Percentiles rank a stretch among this genome's conserved stretches.
Conservation (phyloP, 345 rosid species). For the Gossypium raimondii region DNA sequence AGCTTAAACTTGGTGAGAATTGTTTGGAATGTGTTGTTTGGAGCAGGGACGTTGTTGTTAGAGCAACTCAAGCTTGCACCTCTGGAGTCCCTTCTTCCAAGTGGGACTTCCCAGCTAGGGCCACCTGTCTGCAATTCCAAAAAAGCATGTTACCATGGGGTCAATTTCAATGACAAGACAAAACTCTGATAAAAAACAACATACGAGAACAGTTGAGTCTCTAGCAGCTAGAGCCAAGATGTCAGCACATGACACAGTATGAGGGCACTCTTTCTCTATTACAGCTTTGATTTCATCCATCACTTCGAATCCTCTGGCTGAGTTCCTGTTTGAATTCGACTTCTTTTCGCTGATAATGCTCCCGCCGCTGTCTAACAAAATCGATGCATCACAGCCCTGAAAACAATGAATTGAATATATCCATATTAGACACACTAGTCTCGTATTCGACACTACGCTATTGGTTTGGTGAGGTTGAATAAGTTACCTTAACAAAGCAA, state of each 20-base stretch:
- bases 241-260: constrained; percentile 85
- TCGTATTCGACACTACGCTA: background rate
- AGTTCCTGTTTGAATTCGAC: constrained; percentile 67
- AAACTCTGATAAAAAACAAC: background rate
- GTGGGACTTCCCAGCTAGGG: constrained; percentile 77
- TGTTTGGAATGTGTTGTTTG: constrained; percentile 59
- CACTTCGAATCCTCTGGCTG: constrained; percentile 83
- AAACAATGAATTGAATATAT: background rate
- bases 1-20: constrained; percentile 61
- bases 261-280: constrained; percentile 69
- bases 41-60: constrained; percentile 73
- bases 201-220: constrained; percentile 84
- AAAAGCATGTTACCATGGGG: background rate
- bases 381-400: constrained; percentile 84
- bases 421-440: too few relatives aligned
- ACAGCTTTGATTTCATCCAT: constrained; percentile 73
- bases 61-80: constrained; percentile 74
- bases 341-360: constrained; percentile 59
- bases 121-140: constrained; percentile 60
- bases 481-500: constrained; percentile 70
- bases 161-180: background rate
- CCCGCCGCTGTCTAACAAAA: constrained; percentile 65
- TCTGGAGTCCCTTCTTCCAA: constrained; percentile 77
- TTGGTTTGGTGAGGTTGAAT: background rate
- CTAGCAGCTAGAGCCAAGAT: constrained; percentile 71